Evolutionary conservation across 208 protist genomes (phyloP).

Genomic region (Plasmodiophora brassicae): DNA sequence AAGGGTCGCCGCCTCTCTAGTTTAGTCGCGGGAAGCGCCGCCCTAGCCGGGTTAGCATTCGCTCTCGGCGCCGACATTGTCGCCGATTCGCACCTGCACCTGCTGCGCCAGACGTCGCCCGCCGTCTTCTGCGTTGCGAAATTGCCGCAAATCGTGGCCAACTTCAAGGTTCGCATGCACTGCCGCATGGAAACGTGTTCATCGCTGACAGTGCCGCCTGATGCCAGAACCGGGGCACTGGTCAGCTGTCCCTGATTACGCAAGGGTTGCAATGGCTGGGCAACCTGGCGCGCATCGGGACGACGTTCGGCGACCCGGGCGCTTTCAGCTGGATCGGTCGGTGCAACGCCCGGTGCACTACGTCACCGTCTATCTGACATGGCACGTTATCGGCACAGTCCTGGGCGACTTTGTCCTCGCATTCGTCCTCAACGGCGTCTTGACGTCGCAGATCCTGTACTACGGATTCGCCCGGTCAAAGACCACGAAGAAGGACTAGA

Average conservation of each 20-base stretch:
- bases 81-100: background rate
- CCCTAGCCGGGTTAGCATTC: background rate
- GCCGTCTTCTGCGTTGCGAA: background rate
- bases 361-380: background rate
- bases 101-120: background rate
- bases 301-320: background rate
- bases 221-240: background rate
- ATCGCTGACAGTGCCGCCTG: background rate
- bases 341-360: background rate
- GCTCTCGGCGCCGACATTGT: background rate
- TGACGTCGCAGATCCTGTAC: background rate
- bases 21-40: background rate
- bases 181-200: too few species aligned
- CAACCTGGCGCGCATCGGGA: background rate
- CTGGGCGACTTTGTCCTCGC: background rate
- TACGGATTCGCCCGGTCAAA: too few species aligned
- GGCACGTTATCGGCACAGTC: background rate
- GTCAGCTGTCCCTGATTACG: background rate
- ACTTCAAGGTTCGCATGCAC: background rate
- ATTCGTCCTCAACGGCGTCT: background rate
- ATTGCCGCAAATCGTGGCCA: background rate
- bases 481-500: too few species aligned
- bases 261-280: background rate
- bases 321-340: background rate
- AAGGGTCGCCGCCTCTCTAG: background rate